Evolutionary conservation across 441 rosid species (phyloP).

Genomic region (Erodium texanum): DNA sequence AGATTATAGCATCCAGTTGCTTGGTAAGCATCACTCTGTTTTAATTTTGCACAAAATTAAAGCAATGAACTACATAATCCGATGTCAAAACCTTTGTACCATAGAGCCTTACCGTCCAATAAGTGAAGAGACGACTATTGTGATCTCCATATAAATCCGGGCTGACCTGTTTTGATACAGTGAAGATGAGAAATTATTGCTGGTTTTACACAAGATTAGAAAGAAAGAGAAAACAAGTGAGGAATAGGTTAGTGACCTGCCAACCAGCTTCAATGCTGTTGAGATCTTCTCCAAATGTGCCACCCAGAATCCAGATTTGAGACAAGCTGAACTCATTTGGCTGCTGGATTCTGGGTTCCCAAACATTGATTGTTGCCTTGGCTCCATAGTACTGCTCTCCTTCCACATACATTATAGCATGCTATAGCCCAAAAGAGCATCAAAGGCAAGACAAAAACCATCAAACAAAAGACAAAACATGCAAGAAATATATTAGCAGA

Average conservation of each 20-base stretch:
- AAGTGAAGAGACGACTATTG: conserved; percentile 95
- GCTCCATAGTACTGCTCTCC: conserved; percentile 91
- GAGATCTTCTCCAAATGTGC: conserved; percentile 96
- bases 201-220: not conserved
- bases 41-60: not conserved
- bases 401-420: conserved; percentile 90
- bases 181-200: not conserved
- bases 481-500: not conserved
- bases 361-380: conserved; percentile 87
- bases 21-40: conserved; percentile 98
- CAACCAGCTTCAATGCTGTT: conserved; percentile 99
- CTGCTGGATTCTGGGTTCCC: conserved; percentile 96
- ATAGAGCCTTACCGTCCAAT: conserved; percentile 76
- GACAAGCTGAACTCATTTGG: conserved; percentile 93
- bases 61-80: not conserved
- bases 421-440: conserved; percentile 33
- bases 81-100: not conserved
- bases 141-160: conserved; percentile 98
- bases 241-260: conserved; percentile 46
- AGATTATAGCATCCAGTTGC: conserved; percentile 98
- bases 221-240: not conserved
- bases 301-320: conserved; percentile 93
- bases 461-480: conserved; percentile 7
- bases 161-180: conserved; percentile 58
- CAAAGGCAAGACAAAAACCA: conserved; percentile 14